A percentile compares a stretch with the other conserved stretches of the same genome.
These are phyloP conservation scores for Irpex sp. DNA, from an alignment of 1,284 basidiomycete species.

Conservation along the genomic window DNA sequence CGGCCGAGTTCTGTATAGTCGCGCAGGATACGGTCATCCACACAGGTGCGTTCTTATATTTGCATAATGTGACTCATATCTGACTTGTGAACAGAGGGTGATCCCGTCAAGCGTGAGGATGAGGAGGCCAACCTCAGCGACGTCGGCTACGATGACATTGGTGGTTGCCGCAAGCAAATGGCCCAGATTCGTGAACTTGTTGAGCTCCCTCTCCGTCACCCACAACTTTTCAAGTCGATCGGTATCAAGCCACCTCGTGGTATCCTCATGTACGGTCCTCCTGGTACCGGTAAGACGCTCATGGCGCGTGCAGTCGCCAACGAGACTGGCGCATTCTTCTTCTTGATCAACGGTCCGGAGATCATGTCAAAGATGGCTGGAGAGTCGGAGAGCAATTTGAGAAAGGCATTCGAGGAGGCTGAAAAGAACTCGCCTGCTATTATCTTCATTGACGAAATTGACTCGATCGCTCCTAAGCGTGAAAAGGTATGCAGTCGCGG, in stretches of 20 bases:
- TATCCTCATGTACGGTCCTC: slow-evolving; percentile 95
- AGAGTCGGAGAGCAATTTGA: slow-evolving; percentile 94
- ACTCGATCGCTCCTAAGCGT: slow-evolving; percentile 99
- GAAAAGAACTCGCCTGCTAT: slow-evolving; percentile 99
- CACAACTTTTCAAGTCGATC: slow-evolving; percentile 99
- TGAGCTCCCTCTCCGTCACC: slow-evolving; percentile 95
- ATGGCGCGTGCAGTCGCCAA: slow-evolving; percentile 99
- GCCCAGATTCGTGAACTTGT: slow-evolving; percentile 99
- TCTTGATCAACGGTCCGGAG: slow-evolving; percentile 99
- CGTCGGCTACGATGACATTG: slow-evolving; percentile 99
- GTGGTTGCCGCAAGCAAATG: slow-evolving; percentile 99
- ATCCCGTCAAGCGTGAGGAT: slow-evolving; percentile 98
- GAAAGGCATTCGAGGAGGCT: slow-evolving; percentile 98
- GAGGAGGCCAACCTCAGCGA: slow-evolving; percentile 97
- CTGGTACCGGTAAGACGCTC: slow-evolving; percentile 96
- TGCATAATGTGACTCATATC: slow-evolving; percentile 7
- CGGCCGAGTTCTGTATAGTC: slow-evolving; percentile 94
- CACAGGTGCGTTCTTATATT: slow-evolving; percentile 52
- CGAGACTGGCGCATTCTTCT: slow-evolving; percentile 99
- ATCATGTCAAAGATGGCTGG: slow-evolving; percentile 99
- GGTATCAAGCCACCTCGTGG: slow-evolving; percentile 99
- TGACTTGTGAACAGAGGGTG: slow-evolving; percentile 70
- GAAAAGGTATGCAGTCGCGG: slow-evolving; percentile 69
- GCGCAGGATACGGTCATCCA: slow-evolving; percentile 97
- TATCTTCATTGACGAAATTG: slow-evolving; percentile 99